Evolutionary conservation across 108 stramenopile genomes (phyloP), one percentile per base, ranked within the genome.

Genomic region (Nannochloropsis granulata): DNA sequence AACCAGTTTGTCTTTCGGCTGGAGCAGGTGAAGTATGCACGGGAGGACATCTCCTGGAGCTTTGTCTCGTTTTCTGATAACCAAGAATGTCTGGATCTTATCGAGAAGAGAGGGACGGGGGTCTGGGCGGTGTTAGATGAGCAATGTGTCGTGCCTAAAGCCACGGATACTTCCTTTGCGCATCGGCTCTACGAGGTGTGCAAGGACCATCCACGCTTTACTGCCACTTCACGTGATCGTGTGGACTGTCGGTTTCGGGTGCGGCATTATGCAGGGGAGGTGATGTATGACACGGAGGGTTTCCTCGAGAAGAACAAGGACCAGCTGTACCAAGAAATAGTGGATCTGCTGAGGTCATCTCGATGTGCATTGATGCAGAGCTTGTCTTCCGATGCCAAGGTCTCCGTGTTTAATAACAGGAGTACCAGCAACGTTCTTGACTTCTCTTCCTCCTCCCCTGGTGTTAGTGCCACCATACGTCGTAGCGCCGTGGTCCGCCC

Each of bases 121-220:
- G 94, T 98, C 81, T 82, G 97, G 45, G 92, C 95, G 13, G 82
- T 98, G 14, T 85, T 97, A 44, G 96, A 98, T 85, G 98, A 98
- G 81, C 94, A 96, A 82, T 97, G 97, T 82, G 93, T 94, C 25
- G 90, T 95, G 78, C 34, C 98, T 44, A 88, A 91, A n/a, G 94
- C 93, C 13, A 93, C 93, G 8, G 98, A 98, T 84, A 85, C 95
- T 82, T 94, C 94, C 71, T 96, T 96, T 83, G 94, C 94, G 44
- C 83, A 92, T 25, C 95, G 96, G 81, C 82, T 97, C 82, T 96
- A 97, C 88, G 93, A 93, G 43, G 86, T 92, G 44, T 94, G 94
- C 46, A 79, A 82, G 24, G 12, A 25, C 24, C 85, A 89, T 23
- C 85, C 85, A 12, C 44, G 86, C 19, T 88, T 89, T 43, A 86